phyloP scores from a whole-genome alignment of 441 rosid species.

The Syzygium malaccense region DNA sequence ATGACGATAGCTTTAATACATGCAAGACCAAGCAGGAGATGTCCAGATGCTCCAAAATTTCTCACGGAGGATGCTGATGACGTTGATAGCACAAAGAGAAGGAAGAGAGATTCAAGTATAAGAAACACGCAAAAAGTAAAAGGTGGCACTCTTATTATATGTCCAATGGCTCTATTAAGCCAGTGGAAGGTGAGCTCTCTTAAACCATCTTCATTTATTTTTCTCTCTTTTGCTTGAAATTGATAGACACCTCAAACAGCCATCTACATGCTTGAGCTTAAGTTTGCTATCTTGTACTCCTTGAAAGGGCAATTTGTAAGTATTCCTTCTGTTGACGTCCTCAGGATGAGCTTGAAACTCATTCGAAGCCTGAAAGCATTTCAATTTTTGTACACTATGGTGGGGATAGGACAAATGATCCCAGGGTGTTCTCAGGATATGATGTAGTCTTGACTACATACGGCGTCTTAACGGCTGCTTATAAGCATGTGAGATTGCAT shows the following conservation, averaged over 20 bases:
- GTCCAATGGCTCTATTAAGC: slow-evolving; percentile 70
- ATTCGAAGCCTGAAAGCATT: slow-evolving; percentile 37
- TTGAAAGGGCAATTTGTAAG: not conserved
- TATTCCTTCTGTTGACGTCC: not conserved
- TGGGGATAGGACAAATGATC: slow-evolving; percentile 45
- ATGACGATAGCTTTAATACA: slow-evolving; percentile 72
- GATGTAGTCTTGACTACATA: slow-evolving; percentile 73
- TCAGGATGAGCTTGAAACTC: slow-evolving; percentile 72
- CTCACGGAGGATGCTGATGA: not conserved
- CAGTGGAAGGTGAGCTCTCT: slow-evolving; percentile 56
- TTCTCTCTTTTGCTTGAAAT: not conserved
- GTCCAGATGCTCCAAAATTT: slow-evolving; percentile 11
- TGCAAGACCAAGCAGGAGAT: slow-evolving; percentile 41
- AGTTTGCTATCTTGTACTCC: not conserved
- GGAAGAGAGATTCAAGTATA: slow-evolving; percentile 5
- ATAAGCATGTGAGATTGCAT: slow-evolving; percentile 37
- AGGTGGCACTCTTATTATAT: slow-evolving; percentile 70
- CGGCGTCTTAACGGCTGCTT: slow-evolving; percentile 54
- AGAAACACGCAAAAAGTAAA: slow-evolving; percentile 19
- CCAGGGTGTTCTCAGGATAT: slow-evolving; percentile 33
- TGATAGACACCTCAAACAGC: not conserved
- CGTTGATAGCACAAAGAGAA: not conserved
- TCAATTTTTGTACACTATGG: slow-evolving; percentile 61
- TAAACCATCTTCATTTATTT: not conserved
- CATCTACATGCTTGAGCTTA: not conserved